Conservation (phyloP, 345 rosid species). For the Jatropha curcas region DNA sequence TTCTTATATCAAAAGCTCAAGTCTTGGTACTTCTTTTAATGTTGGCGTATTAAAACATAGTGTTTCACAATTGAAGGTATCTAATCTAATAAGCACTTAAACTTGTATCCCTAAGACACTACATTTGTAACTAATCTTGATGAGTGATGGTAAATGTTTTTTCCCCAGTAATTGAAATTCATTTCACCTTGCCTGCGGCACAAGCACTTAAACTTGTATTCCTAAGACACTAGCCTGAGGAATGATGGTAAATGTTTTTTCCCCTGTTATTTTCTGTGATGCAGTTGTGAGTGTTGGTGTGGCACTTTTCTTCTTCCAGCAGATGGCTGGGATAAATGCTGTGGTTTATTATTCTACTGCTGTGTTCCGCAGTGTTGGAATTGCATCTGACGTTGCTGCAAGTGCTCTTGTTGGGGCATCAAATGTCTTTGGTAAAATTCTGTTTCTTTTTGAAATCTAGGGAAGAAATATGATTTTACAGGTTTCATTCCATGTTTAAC, state of each 20-base stretch:
- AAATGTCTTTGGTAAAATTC: conserved; percentile 79
- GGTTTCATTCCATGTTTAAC: not conserved
- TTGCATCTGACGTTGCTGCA: conserved; percentile 95
- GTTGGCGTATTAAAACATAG: not conserved
- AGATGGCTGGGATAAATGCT: conserved; percentile 97
- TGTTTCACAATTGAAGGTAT: not conserved
- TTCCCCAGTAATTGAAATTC: not conserved
- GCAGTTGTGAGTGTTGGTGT: conserved; percentile 98
- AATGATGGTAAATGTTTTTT: not conserved
- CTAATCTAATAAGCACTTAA: too few relatives aligned
- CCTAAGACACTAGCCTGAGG: not conserved
- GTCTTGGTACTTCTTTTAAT: not conserved
- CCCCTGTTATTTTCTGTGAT: conserved; percentile 21
- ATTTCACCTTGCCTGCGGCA: too few relatives aligned
- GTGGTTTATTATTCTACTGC: conserved; percentile 97
- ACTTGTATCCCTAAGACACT: not conserved
- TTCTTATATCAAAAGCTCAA: not conserved
- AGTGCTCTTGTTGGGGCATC: conserved; percentile 99
- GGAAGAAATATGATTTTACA: not conserved
- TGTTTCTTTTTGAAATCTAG: not conserved
- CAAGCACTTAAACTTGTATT: not conserved
- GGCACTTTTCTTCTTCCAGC: conserved; percentile 97
- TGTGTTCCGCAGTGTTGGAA: conserved; percentile 90
- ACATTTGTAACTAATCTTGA: too few relatives aligned
- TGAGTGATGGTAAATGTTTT: not conserved